phyloP scores from a whole-genome alignment of 148 eudicot species.

The Mesembryanthemum crystallinum region DNA sequence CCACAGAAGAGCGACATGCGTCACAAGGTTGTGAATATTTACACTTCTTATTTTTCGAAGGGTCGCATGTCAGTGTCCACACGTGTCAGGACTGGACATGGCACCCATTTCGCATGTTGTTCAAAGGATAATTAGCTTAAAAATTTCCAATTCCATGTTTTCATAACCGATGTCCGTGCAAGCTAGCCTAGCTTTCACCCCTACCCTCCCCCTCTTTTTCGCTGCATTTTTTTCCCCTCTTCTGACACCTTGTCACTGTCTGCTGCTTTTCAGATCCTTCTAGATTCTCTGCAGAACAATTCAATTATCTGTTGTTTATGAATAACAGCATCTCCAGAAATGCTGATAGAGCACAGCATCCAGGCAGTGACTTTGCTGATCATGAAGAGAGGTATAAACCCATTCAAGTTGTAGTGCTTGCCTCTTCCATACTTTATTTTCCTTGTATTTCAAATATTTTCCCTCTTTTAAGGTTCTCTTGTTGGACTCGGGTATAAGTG shows the following conservation, averaged over 20 bases:
- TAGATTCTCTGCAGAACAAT: constrained; percentile 23
- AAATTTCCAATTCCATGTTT: too few species aligned
- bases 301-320: constrained; percentile 36
- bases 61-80: too few species aligned
- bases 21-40: constrained; percentile 33
- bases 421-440: too few species aligned
- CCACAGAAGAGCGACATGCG: constrained; percentile 37
- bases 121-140: too few species aligned
- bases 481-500: too few species aligned
- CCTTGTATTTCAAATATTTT: background rate
- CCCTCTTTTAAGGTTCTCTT: background rate
- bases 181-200: too few species aligned
- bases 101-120: too few species aligned
- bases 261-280: constrained; percentile 34
- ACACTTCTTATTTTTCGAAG: background rate
- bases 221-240: background rate
- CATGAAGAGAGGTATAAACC: constrained; percentile 59
- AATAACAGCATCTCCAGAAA: constrained; percentile 18
- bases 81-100: too few species aligned
- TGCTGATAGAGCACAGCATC: constrained; percentile 27
- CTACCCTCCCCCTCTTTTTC: too few species aligned
- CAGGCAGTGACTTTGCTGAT: constrained; percentile 28
- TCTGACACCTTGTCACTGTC: constrained; percentile 2
- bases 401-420: background rate
- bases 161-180: too few species aligned